Conservation (phyloP, 129 eudicot genomes). For the Lactuca saligna region DNA sequence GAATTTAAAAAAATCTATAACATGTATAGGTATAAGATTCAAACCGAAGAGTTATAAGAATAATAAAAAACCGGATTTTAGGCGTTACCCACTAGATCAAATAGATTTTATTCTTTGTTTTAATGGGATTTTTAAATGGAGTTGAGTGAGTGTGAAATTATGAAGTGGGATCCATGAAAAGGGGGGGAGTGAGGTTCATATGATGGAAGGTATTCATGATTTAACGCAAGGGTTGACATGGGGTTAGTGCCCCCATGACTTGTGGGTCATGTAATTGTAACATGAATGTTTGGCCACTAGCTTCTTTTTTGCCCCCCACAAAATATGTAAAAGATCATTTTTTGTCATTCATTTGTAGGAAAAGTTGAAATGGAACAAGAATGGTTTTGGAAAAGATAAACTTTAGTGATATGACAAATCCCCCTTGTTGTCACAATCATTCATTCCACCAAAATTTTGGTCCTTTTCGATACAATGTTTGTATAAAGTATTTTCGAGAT, state of each 20-base stretch:
- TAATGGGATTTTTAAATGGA: not conserved
- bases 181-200: slow-evolving; percentile 42
- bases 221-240: slow-evolving; percentile 40
- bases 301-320: slow-evolving; percentile 4
- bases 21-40: not conserved
- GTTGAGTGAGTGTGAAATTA: slow-evolving; percentile 19
- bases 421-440: slow-evolving; percentile 10
- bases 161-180: slow-evolving; percentile 53
- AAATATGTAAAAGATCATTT: not conserved
- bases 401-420: slow-evolving; percentile 10
- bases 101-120: slow-evolving; percentile 2
- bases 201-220: slow-evolving; percentile 42
- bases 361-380: not conserved
- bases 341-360: slow-evolving; percentile 13
- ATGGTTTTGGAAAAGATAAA: slow-evolving; percentile 5
- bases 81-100: not conserved
- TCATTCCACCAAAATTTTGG: not conserved
- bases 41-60: no score
- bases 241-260: slow-evolving; percentile 15
- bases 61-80: not conserved
- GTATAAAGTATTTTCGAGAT: no score
- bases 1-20: no score
- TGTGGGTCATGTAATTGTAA: slow-evolving; percentile 29
- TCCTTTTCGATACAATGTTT: no score
- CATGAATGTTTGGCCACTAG: slow-evolving; percentile 33